These are phyloP conservation scores for Neurospora sp. DNA, from an alignment of 495 filamentous ascomycete species.

Conservation along the genomic window DNA sequence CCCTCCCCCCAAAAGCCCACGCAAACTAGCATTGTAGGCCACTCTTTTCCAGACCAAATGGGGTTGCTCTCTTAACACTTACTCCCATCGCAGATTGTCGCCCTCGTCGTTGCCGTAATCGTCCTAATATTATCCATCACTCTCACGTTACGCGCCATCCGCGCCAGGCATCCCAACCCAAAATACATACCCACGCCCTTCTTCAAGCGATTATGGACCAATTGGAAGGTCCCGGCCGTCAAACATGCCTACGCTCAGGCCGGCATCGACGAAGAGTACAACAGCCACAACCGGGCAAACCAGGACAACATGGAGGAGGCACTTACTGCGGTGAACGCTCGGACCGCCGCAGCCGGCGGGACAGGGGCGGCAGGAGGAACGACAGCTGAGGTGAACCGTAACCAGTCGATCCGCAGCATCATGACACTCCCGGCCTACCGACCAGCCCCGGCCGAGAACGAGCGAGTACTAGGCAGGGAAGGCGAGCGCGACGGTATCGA, in stretches of 20 bases:
- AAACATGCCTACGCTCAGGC: conserved; percentile 15
- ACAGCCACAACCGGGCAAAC: conserved; percentile 15
- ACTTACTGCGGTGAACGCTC: conserved; percentile 2
- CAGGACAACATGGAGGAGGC: conserved; percentile 13
- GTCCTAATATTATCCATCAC: conserved; percentile 9
- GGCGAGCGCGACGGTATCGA: conserved; percentile 91
- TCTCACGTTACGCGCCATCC: conserved; percentile 10
- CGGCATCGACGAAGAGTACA: conserved; percentile 13
- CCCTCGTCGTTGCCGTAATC: conserved; percentile 12
- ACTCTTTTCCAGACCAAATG: not conserved
- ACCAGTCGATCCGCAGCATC: conserved; percentile 79
- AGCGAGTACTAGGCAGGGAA: conserved; percentile 81
- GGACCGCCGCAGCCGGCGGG: conserved; percentile 1
- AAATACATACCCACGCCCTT: conserved; percentile 48
- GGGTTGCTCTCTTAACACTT: not conserved
- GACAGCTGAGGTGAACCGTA: conserved; percentile 55
- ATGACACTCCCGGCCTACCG: conserved; percentile 84
- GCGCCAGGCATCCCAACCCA: conserved; percentile 32
- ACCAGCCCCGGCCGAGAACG: conserved; percentile 54
- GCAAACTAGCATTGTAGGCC: conserved; percentile 5
- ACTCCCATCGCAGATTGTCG: conserved; percentile 10
- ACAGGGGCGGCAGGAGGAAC: conserved; percentile 7
- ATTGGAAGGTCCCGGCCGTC: conserved; percentile 37
- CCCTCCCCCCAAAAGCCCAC: conserved; percentile 3
- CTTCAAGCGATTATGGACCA: conserved; percentile 51